Conservation (phyloP, 108 stramenopile genomes). For the Cylindrotheca fusiformis region DNA sequence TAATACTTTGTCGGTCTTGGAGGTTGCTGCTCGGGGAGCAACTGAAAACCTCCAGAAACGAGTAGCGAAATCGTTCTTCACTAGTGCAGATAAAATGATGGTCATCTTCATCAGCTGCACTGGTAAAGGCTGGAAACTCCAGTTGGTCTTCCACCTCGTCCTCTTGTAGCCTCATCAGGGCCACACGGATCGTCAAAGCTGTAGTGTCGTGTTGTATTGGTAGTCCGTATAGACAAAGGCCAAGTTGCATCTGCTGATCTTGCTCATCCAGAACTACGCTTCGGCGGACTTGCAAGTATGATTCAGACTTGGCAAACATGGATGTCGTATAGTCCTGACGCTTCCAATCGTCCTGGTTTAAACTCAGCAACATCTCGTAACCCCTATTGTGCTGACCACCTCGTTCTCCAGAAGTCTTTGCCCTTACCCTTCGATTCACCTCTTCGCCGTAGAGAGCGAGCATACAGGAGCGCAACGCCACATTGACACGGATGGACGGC, state of each 20-base stretch:
- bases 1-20: neutral
- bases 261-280: slow-evolving; percentile 52
- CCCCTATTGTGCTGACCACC: slow-evolving; percentile 46
- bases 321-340: neutral
- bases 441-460: slow-evolving; percentile 39
- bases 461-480: slow-evolving; percentile 47
- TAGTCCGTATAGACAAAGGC: slow-evolving; percentile 28
- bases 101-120: slow-evolving; percentile 40
- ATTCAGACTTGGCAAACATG: neutral
- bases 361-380: slow-evolving; percentile 31
- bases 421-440: slow-evolving; percentile 33
- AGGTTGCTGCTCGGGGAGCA: neutral
- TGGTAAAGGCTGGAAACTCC: slow-evolving; percentile 45
- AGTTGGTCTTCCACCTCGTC: slow-evolving; percentile 50
- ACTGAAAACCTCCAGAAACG: slow-evolving; percentile 15
- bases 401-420: slow-evolving; percentile 33
- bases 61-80: slow-evolving; percentile 34
- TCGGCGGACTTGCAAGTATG: slow-evolving; percentile 30
- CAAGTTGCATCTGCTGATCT: slow-evolving; percentile 56
- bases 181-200: slow-evolving; percentile 38
- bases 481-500: slow-evolving; percentile 27
- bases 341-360: slow-evolving; percentile 26
- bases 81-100: slow-evolving; percentile 43
- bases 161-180: slow-evolving; percentile 65
- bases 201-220: slow-evolving; percentile 1